Base-by-base conservation (phyloP, 2,329 filamentous ascomycete genomes). In the Curvularia hawaiiensis region DNA sequence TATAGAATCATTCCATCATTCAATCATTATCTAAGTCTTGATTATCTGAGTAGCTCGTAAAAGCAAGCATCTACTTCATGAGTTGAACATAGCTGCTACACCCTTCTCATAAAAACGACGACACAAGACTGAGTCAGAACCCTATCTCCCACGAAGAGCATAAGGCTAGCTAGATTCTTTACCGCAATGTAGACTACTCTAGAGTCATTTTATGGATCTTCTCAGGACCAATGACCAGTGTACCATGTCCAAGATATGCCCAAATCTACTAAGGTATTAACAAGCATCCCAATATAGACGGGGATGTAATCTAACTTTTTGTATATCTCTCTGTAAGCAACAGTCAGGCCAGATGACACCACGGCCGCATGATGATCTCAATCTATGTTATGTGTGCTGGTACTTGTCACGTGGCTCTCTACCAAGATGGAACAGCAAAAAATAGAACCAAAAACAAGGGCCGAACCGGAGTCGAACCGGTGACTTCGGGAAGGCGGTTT, bases 381-480 rank as follows among this genome's bases (percentile, higher is more conserved):
- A n/a, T 35, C n/a, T 16, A n/a, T 2, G n/a, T n/a, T 35, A 16
- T 35, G 3, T 33, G 7, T 35, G 14, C 14, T 16, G 14, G 33
- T 35, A 4, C 12, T 35, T n/a, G 12, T 35, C 12, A 5, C 33
- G 14, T 6, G 12, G 14, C 3, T 14, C 5, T 35, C 0, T 2
- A n/a, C 1, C 12, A 35, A 35, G 7, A 35, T 14, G 1, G 4
- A 35, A 35, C 12, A 2, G 33, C 33, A 50, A 50, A 43, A 43
- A 41, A n/a, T n/a, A n/a, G n/a, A n/a, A n/a, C n/a, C 4, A 52
- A 52, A 45, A 31, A 30, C 8, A 31, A 58, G 55, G 50, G 55
- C 55, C 51, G 50, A 54, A 58, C 55, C 55, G 51, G 55, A 54
- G 46, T 58, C 51, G 55, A 58, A 58, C 55, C 51, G 55, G 55